Percentiles rank a stretch among this genome's conserved stretches.
Evolutionary conservation across 768 basidiomycete genomes (phyloP).

Genomic region (Rossbeevera mucosa): DNA sequence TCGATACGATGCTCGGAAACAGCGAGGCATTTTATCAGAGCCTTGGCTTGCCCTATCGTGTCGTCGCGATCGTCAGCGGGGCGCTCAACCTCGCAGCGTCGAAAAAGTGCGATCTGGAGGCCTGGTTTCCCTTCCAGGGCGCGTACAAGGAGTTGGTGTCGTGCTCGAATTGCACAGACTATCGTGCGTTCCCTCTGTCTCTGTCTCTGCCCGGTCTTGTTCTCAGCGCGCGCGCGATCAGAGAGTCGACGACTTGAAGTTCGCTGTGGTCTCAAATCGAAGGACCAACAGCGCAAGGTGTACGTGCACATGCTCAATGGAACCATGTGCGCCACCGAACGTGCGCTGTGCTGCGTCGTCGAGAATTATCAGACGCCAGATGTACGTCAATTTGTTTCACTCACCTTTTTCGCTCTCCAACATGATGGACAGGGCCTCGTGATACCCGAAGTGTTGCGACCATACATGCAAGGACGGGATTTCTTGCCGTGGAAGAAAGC

Average conservation of each 20-base stretch:
- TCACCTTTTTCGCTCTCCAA: not conserved
- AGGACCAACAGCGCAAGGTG: slow-evolving; percentile 85
- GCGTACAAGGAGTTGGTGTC: slow-evolving; percentile 96
- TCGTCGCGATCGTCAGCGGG: slow-evolving; percentile 93
- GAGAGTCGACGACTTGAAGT: slow-evolving; percentile 93
- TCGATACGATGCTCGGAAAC: slow-evolving; percentile 84
- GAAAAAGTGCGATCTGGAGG: slow-evolving; percentile 96
- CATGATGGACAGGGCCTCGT: slow-evolving; percentile 66
- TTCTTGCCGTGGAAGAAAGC: slow-evolving; percentile 82
- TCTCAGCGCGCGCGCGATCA: slow-evolving; percentile 28
- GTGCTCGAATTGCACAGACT: slow-evolving; percentile 98
- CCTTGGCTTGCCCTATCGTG: slow-evolving; percentile 85
- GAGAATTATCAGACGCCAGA: slow-evolving; percentile 98
- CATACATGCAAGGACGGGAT: slow-evolving; percentile 95
- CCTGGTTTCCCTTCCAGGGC: slow-evolving; percentile 98
- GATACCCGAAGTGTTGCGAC: slow-evolving; percentile 84
- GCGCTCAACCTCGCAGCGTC: slow-evolving; percentile 95
- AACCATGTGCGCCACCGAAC: slow-evolving; percentile 94
- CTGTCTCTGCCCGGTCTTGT: not conserved
- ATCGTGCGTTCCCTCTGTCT: slow-evolving; percentile 61
- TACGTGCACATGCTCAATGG: slow-evolving; percentile 99
- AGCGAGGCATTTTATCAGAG: slow-evolving; percentile 97
- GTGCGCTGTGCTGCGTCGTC: slow-evolving; percentile 94
- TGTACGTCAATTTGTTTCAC: slow-evolving; percentile 39
- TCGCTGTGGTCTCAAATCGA: slow-evolving; percentile 84